phyloP scores from a whole-genome alignment of 2,329 filamentous ascomycete genomes.

The Xylaria polymorpha region DNA sequence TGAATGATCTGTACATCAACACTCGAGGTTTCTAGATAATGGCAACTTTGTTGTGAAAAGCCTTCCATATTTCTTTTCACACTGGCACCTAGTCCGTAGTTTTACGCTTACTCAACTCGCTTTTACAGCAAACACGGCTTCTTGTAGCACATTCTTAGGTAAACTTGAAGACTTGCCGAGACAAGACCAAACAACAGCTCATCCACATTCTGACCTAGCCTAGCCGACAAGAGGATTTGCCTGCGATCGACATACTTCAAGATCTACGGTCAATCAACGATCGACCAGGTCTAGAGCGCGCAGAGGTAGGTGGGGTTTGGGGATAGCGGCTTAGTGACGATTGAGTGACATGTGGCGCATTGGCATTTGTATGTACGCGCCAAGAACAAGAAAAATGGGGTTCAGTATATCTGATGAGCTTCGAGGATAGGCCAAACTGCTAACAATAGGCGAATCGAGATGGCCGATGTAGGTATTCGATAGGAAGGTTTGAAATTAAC shows the following conservation, averaged over 20 bases:
- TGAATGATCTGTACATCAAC: conserved; percentile 30
- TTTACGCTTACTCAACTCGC: background rate
- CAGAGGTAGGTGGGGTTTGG: background rate
- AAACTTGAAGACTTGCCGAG: background rate
- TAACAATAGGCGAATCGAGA: background rate
- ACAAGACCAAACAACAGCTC: background rate
- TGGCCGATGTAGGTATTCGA: background rate
- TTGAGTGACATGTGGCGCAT: background rate
- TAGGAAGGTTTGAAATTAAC: background rate
- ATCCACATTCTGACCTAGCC: background rate
- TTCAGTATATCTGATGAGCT: background rate
- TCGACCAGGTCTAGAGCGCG: background rate
- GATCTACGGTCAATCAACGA: background rate
- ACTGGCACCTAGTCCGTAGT: background rate
- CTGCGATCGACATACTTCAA: background rate
- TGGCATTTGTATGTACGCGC: background rate
- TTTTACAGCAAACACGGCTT: background rate
- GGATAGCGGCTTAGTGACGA: background rate
- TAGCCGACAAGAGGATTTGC: background rate
- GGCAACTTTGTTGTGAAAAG: conserved; percentile 3
- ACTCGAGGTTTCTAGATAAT: conserved; percentile 24
- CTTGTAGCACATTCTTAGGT: background rate
- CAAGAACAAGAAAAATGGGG: background rate
- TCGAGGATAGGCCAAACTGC: background rate
- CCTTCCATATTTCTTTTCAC: background rate